Evolutionary conservation across 495 filamentous ascomycete genomes (phyloP).

Genomic region (Podospora conica): DNA sequence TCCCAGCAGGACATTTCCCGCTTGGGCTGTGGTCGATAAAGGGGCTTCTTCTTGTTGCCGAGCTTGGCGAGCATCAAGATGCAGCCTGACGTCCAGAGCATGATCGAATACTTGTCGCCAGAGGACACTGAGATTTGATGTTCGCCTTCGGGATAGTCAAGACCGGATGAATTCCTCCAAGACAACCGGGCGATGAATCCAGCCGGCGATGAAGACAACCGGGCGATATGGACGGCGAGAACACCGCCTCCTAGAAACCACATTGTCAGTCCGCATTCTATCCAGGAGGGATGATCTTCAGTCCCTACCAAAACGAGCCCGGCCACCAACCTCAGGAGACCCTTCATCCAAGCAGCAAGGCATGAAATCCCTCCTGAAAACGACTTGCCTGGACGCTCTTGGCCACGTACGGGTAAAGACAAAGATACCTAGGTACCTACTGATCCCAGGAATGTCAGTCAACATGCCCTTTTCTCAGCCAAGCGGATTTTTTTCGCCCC

Average conservation of each 20-base stretch:
- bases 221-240: neutral
- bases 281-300: neutral
- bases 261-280: neutral
- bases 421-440: neutral
- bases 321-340: too few species aligned
- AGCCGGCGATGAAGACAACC: too few species aligned
- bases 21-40: neutral
- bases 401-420: too few species aligned
- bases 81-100: neutral
- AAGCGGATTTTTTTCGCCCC: neutral
- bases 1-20: neutral
- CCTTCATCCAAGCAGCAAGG: neutral
- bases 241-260: neutral
- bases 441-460: neutral
- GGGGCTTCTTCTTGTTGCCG: neutral
- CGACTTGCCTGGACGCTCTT: neutral
- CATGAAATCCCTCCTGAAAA: neutral
- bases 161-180: neutral
- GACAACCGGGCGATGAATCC: too few species aligned
- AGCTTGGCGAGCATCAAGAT: neutral
- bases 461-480: neutral
- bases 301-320: too few species aligned
- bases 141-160: neutral
- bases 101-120: neutral
- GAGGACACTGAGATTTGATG: neutral